These are phyloP conservation scores for Mycena albidolilacea DNA, from an alignment of 768 basidiomycete genomes.

Conservation along the genomic window DNA sequence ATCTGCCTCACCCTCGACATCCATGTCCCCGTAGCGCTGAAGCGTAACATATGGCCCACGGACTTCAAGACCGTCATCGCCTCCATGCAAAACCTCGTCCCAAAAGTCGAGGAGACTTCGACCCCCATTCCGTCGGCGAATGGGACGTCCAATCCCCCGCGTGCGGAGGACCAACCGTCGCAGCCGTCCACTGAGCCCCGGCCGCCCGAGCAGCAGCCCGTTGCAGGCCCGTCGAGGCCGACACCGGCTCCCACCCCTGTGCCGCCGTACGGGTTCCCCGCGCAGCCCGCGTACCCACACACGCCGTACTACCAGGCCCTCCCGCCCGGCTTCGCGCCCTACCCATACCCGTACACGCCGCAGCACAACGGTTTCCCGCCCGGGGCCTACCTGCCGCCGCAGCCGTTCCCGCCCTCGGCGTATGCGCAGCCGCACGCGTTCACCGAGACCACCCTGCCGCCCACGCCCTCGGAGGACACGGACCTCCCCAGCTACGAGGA, in stretches of 20 bases:
- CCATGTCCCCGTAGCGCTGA: constrained; percentile 76
- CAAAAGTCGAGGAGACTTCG: constrained; percentile 39
- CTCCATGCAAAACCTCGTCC: constrained; percentile 58
- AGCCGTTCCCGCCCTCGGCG: constrained; percentile 42
- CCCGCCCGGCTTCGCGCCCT: constrained; percentile 61
- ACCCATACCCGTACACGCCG: constrained; percentile 55
- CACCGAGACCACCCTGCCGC: constrained; percentile 44
- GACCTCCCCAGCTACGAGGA: constrained; percentile 92
- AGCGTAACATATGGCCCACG: constrained; percentile 79
- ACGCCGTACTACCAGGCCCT: constrained; percentile 74
- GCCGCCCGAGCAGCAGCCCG: constrained; percentile 46
- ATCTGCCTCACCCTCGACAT: constrained; percentile 82
- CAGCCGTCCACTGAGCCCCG: constrained; percentile 42
- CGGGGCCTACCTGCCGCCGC: constrained; percentile 47
- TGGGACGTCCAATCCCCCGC: constrained; percentile 31
- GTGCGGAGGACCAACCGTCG: constrained; percentile 36
- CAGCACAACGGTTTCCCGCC: constrained; percentile 51
- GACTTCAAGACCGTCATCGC: constrained; percentile 78
- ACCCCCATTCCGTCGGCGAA: constrained; percentile 24
- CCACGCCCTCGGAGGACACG: constrained; percentile 48
- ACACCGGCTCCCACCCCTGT: constrained; percentile 50
- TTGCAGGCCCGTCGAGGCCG: constrained; percentile 45
- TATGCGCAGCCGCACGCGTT: constrained; percentile 33
- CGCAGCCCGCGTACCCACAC: constrained; percentile 74
- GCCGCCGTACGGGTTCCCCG: constrained; percentile 67